Base-by-base conservation (phyloP, 2,329 filamentous ascomycete genomes). In the Colletotrichum incanum region DNA sequence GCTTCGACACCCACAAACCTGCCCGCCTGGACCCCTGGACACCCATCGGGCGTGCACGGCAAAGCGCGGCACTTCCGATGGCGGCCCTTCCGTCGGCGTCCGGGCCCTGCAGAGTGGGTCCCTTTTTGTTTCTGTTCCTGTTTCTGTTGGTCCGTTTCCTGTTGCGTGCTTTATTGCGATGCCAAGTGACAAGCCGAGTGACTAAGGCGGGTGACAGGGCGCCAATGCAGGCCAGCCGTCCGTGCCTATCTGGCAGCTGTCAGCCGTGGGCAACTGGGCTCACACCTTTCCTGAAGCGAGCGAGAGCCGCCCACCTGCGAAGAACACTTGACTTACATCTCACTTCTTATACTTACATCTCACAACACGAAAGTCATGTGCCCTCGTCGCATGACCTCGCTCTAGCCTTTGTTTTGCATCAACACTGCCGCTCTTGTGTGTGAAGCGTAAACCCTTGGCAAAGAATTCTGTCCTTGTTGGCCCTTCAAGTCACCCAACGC, bases 61-160 rank as follows among this genome's bases (percentile, higher is more conserved):
- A 72, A 69, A 45, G 34, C 39, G 69, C 65, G 65, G 69, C 45
- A 68, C 28, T 63, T 65, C 69, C 65, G 65, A 59, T 58, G 69
- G 58, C 65, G 68, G 58, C 52, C 59, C 43, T 54, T 41, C n/a
- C 37, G 26, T 45, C 31, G 65, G 70, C 59, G 65, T 72, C 65
- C 59, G 59, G 65, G 65, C 26, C 52, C 56, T 58, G 16, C 12
- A 50, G 28, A 5, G 64, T 71, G 64, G 65, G 56, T 23, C 63
- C 8, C 7, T 18, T 37, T 39, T 20, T 58, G 59, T 45, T 28
- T 45, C 43, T 68, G 18, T 45, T 67, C 31, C 9, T 62, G 65
- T 68, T 68, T 68, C 43, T 63, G 50, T 65, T 63, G 58, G 64
- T 14, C 50, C 37, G 37, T 68, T 20, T 45, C 1, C 26, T 43